Evolutionary conservation across 108 stramenopile species (phyloP).

Genomic region (Parietichytrium sp.): DNA sequence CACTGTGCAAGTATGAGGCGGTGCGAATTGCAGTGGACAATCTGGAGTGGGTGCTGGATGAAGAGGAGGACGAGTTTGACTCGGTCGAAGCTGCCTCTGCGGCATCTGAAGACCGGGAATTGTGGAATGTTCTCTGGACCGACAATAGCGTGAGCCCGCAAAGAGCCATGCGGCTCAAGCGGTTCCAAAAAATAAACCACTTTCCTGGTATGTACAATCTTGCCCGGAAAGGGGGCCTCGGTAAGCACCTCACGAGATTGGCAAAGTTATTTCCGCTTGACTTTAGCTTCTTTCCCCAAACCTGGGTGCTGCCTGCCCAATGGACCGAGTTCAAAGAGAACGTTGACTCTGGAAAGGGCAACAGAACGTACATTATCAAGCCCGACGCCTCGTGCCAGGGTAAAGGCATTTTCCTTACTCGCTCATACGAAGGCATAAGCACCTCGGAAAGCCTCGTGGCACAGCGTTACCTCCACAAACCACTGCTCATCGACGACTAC

Average conservation of each 20-base stretch:
- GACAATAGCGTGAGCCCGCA: slow-evolving; percentile 37
- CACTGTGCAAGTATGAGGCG: slow-evolving; percentile 38
- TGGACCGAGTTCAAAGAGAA: slow-evolving; percentile 65
- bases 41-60: neutral
- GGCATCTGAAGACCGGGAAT: neutral
- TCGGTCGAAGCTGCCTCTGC: neutral
- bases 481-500: slow-evolving; percentile 73
- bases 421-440: slow-evolving; percentile 58
- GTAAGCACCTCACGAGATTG: slow-evolving; percentile 75
- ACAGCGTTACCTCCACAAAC: slow-evolving; percentile 72
- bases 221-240: slow-evolving; percentile 71
- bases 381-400: slow-evolving; percentile 69
- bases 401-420: slow-evolving; percentile 71
- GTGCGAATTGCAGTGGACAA: neutral
- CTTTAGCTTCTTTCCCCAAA: slow-evolving; percentile 72
- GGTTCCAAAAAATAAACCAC: slow-evolving; percentile 63
- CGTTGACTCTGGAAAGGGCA: slow-evolving; percentile 58
- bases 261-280: slow-evolving; percentile 67
- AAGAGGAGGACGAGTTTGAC: slow-evolving; percentile 29
- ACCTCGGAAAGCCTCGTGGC: slow-evolving; percentile 66
- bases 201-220: slow-evolving; percentile 81
- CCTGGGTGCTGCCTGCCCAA: slow-evolving; percentile 71
- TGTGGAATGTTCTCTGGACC: slow-evolving; percentile 34
- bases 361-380: slow-evolving; percentile 74
- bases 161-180: slow-evolving; percentile 13